Evolutionary conservation across 306 rosid species (phyloP).

Genomic region (Ochetophila trinervis): DNA sequence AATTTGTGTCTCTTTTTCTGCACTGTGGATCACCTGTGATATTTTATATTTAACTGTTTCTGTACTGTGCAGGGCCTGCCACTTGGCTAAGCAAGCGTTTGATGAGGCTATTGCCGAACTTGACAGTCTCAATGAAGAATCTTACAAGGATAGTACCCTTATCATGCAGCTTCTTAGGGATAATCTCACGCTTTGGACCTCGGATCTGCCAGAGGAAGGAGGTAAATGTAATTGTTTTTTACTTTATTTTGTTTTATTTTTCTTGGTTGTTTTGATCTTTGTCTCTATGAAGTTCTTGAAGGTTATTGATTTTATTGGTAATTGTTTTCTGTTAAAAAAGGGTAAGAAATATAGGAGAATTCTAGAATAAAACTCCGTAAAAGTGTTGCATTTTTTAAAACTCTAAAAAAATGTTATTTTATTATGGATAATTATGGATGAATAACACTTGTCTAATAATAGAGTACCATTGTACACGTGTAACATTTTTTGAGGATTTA

Average conservation of each 20-base stretch:
- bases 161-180: conserved; percentile 77
- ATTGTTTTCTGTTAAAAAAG: not conserved
- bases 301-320: not conserved
- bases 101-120: conserved; percentile 47
- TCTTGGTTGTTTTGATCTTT: not conserved
- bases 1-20: not conserved
- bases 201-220: conserved; percentile 58
- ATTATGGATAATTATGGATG: no score
- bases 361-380: no score
- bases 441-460: no score
- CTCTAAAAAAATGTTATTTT: no score
- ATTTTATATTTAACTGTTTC: not conserved
- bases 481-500: no score
- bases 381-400: no score
- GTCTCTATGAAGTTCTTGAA: not conserved
- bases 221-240: conserved; percentile 25
- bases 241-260: not conserved
- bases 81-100: conserved; percentile 42
- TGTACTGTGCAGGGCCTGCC: conserved; percentile 34
- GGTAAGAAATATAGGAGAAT: not conserved
- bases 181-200: conserved; percentile 69
- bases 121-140: conserved; percentile 51
- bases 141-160: conserved; percentile 65
- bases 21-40: not conserved
- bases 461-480: no score